Base-by-base conservation (phyloP, 202 grass and related monocot species). In the Setaria viridis region DNA sequence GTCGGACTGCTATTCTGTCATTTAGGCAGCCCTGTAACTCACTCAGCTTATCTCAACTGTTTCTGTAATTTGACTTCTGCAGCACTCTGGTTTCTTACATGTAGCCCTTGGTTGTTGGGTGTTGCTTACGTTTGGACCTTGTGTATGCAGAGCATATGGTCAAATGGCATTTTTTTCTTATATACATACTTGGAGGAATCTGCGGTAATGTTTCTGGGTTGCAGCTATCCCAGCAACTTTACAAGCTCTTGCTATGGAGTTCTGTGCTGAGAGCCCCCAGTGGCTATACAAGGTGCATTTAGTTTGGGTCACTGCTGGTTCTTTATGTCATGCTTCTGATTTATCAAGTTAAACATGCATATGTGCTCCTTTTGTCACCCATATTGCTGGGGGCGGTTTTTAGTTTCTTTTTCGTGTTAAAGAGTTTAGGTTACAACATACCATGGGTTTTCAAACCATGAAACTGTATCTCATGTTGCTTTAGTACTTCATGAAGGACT, bases 211-310 rank as follows among this genome's bases (percentile, higher is more conserved):
- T 87, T 99, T 99, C 78, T 96, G 97, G 90, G 70, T 99, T 78
- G 85, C 97, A 59, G 60, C 66, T 78, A 80, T 51, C 57, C 97
- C 97, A 70, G 97, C 97, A 49, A 75, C 74, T 83, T 87, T 99
- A 50, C 92, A 89, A 81, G 94, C 92, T 72, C 86, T 99, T 77
- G 87, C 58, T 72, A 99, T 99, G 85, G 92, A 99, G 80, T 99
- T 99, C 43, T 99, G 97, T 85, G 97, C 80, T 70, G 97, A 99
- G 87, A 99, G 97, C 53, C 97, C 97, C 14, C 93, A 94, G 67
- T 99, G 97, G 97, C 94, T 99, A 15, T 97, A 93, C 84, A 99
- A 99, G 97, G 97, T 97, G 72, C 30, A 72, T 67, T 85, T 68
- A 69, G 49, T 79, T 43, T 35, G 3, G 8, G 3, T 74, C 20